Evolutionary conservation across 352 stramenopile genomes (phyloP).

Genomic region (Blastocystis sp.): DNA sequence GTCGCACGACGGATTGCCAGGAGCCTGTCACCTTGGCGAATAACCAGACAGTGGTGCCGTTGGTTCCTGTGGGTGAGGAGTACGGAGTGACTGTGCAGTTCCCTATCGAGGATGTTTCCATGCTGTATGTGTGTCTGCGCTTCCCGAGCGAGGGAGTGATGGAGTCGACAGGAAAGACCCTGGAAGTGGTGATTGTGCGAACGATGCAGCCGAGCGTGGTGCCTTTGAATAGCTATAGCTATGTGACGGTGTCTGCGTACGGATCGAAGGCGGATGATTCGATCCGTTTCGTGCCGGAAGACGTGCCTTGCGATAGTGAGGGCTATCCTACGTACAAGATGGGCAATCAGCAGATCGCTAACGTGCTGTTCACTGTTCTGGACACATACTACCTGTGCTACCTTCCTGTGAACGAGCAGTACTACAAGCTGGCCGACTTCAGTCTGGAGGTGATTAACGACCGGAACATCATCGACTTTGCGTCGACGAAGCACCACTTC

Average conservation of each 20-base stretch:
- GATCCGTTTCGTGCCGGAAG: slow-evolving; percentile 1
- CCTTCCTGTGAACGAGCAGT: background rate
- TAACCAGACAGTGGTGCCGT: background rate
- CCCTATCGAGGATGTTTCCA: background rate
- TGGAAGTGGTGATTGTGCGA: slow-evolving; percentile 24
- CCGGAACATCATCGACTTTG: slow-evolving; percentile 50
- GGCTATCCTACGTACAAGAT: slow-evolving; percentile 7
- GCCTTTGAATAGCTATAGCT: slow-evolving; percentile 5
- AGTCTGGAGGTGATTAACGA: background rate
- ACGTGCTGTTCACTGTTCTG: slow-evolving; percentile 24
- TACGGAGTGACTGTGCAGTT: background rate
- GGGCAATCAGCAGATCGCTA: slow-evolving; percentile 52
- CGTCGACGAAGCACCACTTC: slow-evolving; percentile 21
- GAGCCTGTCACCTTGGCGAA: slow-evolving; percentile 21
- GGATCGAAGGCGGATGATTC: background rate
- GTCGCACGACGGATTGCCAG: background rate
- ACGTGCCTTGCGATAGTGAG: background rate
- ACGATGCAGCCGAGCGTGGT: background rate
- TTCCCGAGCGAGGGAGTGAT: background rate
- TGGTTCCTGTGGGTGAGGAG: background rate
- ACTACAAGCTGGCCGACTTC: background rate
- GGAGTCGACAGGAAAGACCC: background rate
- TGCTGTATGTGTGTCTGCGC: slow-evolving; percentile 29
- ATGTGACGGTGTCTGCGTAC: background rate
- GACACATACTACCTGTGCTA: slow-evolving; percentile 35